Percentiles rank a stretch among this genome's conserved stretches.
Evolutionary conservation across 768 basidiomycete genomes (phyloP).

Genomic region (Chalciporus chontae): DNA sequence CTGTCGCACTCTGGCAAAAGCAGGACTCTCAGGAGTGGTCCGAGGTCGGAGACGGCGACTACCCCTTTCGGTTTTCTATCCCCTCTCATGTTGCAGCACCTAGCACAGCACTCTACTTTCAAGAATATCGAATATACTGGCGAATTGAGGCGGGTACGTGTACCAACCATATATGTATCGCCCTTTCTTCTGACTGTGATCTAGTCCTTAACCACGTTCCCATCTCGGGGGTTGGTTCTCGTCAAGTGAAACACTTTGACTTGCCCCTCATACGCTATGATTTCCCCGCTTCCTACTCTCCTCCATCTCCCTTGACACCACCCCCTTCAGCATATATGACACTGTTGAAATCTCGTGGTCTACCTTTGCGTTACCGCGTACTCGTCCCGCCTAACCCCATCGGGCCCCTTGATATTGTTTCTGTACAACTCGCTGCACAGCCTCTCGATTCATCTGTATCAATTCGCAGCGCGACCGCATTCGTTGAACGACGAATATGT

Average conservation of each 20-base stretch:
- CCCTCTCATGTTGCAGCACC: conserved; percentile 62
- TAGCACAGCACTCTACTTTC: conserved; percentile 63
- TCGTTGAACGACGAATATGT: conserved; percentile 69
- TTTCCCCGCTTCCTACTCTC: conserved; percentile 42
- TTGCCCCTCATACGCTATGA: conserved; percentile 72
- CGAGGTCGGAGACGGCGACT: conserved; percentile 61
- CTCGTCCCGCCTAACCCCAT: conserved; percentile 54
- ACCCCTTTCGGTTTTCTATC: conserved; percentile 67
- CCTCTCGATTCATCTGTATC: conserved; percentile 54
- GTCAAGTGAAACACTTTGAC: conserved; percentile 68
- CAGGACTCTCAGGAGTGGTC: conserved; percentile 53
- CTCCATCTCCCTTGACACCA: conserved; percentile 34
- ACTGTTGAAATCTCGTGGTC: conserved; percentile 50
- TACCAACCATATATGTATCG: neutral
- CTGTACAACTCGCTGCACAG: conserved; percentile 60
- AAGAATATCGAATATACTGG: conserved; percentile 80
- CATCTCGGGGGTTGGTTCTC: conserved; percentile 61
- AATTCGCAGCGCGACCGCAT: conserved; percentile 60
- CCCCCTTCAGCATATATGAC: conserved; percentile 36
- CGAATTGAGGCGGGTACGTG: conserved; percentile 74
- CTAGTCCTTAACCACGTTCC: conserved; percentile 67
- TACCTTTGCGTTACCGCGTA: conserved; percentile 58
- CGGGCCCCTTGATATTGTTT: conserved; percentile 70
- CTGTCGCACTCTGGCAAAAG: conserved; percentile 67
- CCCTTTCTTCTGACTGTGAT: conserved; percentile 17